These are phyloP conservation scores for Eucalyptus curtisii DNA, from an alignment of 345 rosid species.

Conservation along the genomic window DNA sequence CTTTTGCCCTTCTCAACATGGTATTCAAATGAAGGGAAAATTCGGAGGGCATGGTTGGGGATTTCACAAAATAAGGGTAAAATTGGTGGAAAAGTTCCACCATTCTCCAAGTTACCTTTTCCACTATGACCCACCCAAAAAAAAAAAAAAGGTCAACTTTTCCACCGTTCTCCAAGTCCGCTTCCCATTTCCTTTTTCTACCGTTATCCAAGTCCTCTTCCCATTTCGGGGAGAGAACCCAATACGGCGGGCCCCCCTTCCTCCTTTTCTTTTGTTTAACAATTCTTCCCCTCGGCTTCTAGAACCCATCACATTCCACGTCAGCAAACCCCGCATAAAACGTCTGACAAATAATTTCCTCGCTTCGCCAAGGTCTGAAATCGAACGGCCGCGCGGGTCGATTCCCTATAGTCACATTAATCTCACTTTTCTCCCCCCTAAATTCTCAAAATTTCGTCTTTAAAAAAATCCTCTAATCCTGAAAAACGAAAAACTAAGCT, in stretches of 20 bases:
- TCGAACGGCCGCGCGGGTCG: not conserved
- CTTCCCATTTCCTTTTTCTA: not conserved
- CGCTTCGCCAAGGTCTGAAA: not conserved
- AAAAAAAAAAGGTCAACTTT: accelerated
- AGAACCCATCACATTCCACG: not conserved
- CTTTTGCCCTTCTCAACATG: not conserved
- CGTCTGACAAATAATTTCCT: not conserved
- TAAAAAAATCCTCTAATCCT: not conserved
- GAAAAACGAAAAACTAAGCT: not conserved
- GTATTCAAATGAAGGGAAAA: not conserved
- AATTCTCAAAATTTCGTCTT: not conserved
- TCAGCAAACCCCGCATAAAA: not conserved
- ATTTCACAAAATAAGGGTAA: not conserved
- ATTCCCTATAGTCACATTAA: not conserved
- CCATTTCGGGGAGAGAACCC: not conserved
- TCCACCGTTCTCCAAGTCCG: not conserved
- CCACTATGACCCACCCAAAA: not conserved
- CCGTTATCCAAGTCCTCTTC: not conserved
- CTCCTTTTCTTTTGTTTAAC: not conserved
- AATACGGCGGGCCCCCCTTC: not conserved
- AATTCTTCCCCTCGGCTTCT: not conserved
- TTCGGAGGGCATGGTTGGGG: not conserved
- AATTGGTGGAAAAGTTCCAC: not conserved
- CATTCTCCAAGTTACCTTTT: not conserved
- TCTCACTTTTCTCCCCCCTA: not conserved